These are phyloP conservation scores for Debaryomycetaceae sp. DNA, from an alignment of 1,139 yeast genomes.

Conservation along the genomic window DNA sequence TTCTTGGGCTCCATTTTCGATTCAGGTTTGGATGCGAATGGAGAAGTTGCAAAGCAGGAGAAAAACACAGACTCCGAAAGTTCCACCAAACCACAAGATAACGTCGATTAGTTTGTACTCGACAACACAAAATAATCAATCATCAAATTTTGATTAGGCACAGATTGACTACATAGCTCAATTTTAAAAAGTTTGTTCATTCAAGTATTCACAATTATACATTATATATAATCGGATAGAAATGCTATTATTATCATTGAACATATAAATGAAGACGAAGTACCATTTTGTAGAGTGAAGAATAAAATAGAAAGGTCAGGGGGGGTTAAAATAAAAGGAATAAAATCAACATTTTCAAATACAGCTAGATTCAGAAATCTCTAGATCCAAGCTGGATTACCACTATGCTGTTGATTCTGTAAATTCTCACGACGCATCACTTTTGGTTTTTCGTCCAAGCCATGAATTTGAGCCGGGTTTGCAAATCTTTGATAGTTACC, in stretches of 20 bases:
- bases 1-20: slow-evolving; percentile 61
- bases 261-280: not conserved
- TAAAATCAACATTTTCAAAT: not conserved
- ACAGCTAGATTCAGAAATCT: not conserved
- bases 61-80: not conserved
- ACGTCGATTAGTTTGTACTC: slow-evolving; percentile 9
- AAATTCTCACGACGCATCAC: slow-evolving; percentile 6
- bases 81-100: slow-evolving; percentile 10
- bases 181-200: not conserved
- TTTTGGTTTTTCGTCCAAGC: slow-evolving; percentile 9
- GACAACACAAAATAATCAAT: not conserved
- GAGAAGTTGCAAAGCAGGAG: slow-evolving; percentile 3
- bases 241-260: not conserved
- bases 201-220: no score
- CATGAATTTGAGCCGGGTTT: slow-evolving; percentile 6
- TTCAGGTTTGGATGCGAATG: slow-evolving; percentile 19
- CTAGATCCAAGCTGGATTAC: slow-evolving; percentile 11
- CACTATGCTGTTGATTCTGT: slow-evolving; percentile 4
- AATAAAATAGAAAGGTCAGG: not conserved
- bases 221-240: not conserved
- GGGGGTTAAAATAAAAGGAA: not conserved
- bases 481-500: slow-evolving; percentile 8
- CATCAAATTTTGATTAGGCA: not conserved
- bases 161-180: not conserved
- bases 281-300: not conserved